Base-by-base conservation (phyloP, 2,329 filamentous ascomycete species). In the Fusarium neocosmosporiellum region DNA sequence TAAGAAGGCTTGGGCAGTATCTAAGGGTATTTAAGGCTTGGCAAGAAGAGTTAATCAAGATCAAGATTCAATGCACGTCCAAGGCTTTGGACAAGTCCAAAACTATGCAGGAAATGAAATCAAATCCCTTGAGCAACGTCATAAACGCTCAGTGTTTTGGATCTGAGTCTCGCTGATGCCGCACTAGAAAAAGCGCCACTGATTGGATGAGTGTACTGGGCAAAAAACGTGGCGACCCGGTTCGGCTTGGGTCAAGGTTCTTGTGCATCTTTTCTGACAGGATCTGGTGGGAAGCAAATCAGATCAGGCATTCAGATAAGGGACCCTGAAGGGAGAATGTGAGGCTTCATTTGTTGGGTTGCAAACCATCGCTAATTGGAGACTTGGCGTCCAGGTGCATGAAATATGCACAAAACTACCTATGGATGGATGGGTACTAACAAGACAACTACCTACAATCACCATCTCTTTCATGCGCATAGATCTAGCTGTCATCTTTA, bases 141-240 rank as follows among this genome's bases (percentile, higher is more conserved):
- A 77, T 77, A 59, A 59, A 58, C 39, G 39, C 41, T 43, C 24
- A 29, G 61, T 37, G 68, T 74, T 75, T 75, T 65, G 58, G 72
- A 72, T 72, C 57, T 39, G 62, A 22, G 71, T 71, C 60, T 53
- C 33, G 62, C 46, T 43, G 66, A 36, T 59, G 50, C 60, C 71
- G 55, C 67, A 60, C 54, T 33, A 39, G 36, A 54, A 72, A 72
- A 16, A 65, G 60, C 63, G 63, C 33, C 57, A 67, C 61, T 74
- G 67, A 78, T 77, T 77, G 73, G 75, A 68, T 55, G 53, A 20
- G 20, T 24, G 24, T 7, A 2, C 50, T 34, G 29, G 27, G 13
- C 14, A 16, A 34, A 54, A 54, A 62, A 62, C 59, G 54, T 59
- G 54, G 61, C 33, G 31, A 59, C 43, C 22, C 22, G 20, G 57